phyloP scores from a whole-genome alignment of 2,329 filamentous ascomycete species.

The Epichloe sylvatica region DNA sequence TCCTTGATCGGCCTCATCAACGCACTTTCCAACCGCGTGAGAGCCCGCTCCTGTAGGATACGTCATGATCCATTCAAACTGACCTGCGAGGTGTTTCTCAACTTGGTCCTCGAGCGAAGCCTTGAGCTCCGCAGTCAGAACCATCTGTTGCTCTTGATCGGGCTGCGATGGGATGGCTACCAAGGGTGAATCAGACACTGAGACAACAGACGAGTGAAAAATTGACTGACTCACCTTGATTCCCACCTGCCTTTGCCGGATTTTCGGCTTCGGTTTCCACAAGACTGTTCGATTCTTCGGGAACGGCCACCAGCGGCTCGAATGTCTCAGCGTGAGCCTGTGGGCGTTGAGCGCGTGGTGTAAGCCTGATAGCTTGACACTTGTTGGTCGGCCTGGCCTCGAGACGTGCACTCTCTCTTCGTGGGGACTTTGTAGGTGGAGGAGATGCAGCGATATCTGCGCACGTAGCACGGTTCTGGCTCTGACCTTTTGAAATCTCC shows the following conservation, averaged over 20 bases:
- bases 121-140: background rate
- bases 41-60: constrained; percentile 19
- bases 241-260: background rate
- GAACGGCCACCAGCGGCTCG: constrained; percentile 19
- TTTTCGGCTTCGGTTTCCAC: background rate
- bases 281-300: constrained; percentile 14
- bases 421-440: constrained; percentile 1
- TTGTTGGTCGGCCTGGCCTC: constrained; percentile 8
- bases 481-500: constrained; percentile 4
- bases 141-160: background rate
- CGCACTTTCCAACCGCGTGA: constrained; percentile 9
- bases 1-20: constrained; percentile 3
- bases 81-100: constrained; percentile 30
- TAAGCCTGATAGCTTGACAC: constrained; percentile 8
- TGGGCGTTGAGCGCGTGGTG: constrained; percentile 16
- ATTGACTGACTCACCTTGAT: background rate
- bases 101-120: constrained; percentile 16
- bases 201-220: background rate
- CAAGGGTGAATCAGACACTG: background rate
- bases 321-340: constrained; percentile 19
- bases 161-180: background rate
- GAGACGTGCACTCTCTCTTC: background rate
- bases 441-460: background rate
- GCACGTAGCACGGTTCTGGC: background rate
- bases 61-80: constrained; percentile 37